Base-by-base conservation (phyloP, 2,329 filamentous ascomycete species). In the Ophiostoma ulmi region DNA sequence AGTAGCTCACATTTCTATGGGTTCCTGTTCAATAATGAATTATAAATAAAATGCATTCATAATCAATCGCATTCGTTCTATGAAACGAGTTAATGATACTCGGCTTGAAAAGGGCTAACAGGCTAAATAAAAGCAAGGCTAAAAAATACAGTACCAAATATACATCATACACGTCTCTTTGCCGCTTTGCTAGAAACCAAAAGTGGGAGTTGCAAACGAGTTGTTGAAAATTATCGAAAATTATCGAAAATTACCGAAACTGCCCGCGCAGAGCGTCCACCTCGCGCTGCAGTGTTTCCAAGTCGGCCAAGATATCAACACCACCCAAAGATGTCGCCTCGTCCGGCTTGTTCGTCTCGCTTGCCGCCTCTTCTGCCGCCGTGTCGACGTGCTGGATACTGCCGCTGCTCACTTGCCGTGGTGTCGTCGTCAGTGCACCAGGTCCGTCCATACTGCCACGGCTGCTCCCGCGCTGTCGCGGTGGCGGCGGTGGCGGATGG, bases 231-330 rank as follows among this genome's bases (percentile, higher is more conserved):
- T 22, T n/a, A 14, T 35, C 14, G 11, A 44, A 35, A 52, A 31
- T 8, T 55, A 13, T 31, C 65, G 58, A 38, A 20, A 13, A 5
- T 58, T 52, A 39, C 36, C 36, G 48, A 13, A 58, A 63, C 52
- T 69, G 68, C 3, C 66, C 66, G 11, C 66, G 81, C 64, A 90
- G 76, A 4, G 87, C 90, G 79, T 94, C 91, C 55, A 94, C 91
- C 76, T 94, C 91, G 76, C 86, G 85, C 79, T 92, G 91, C 73
- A 94, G 79, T 31, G 88, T 88, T 66, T 87, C 86, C 70, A 94
- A 79, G 77, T 94, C 90, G 0, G 90, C 90, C 74, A 94, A 79
- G 72, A 94, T 92, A 76, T 91, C 86, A 61, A 79, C 78, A 0
- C 81, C 80, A 69, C 80, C 58, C 70, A 20, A 22, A 26, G 20